Percentiles rank a stretch among this genome's conserved stretches.
Evolutionary conservation across 2,329 filamentous ascomycete species (phyloP).

Genomic region (Plectosphaerella plurivora): DNA sequence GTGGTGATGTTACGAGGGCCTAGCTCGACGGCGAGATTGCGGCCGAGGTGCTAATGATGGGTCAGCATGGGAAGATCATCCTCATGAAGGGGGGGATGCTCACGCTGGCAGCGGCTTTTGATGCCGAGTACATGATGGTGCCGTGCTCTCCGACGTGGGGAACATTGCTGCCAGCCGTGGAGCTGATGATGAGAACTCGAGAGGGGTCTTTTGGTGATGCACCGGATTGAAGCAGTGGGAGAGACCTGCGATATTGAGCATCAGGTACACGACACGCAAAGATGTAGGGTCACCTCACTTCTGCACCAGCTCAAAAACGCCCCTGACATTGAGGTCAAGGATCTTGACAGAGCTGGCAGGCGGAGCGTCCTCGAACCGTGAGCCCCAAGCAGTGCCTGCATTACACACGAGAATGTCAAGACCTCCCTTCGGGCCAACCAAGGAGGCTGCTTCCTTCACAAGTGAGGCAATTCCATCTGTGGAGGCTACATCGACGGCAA

Average conservation of each 20-base stretch:
- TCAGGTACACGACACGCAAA: not conserved
- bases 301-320: conserved; percentile 64
- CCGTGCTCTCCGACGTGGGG: conserved; percentile 56
- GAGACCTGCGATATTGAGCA: conserved; percentile 11
- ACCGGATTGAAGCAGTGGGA: conserved; percentile 41
- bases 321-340: conserved; percentile 67
- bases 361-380: conserved; percentile 59
- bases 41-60: conserved; percentile 43
- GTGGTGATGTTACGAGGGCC: conserved; percentile 60
- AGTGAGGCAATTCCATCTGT: conserved; percentile 57
- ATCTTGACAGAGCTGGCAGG: conserved; percentile 60
- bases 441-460: conserved; percentile 49
- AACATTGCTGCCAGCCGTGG: conserved; percentile 59
- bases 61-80: not conserved
- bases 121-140: conserved; percentile 62
- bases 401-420: conserved; percentile 68
- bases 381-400: conserved; percentile 68
- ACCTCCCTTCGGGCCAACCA: conserved; percentile 45
- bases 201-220: conserved; percentile 41
- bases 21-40: conserved; percentile 65
- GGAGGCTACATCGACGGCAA: conserved; percentile 63
- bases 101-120: conserved; percentile 58
- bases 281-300: conserved; percentile 28
- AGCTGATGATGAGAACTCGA: conserved; percentile 62
- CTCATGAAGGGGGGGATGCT: conserved; percentile 4